These are phyloP conservation scores for Begonia peltatifolia DNA, from an alignment of 306 rosid genomes.

Conservation along the genomic window DNA sequence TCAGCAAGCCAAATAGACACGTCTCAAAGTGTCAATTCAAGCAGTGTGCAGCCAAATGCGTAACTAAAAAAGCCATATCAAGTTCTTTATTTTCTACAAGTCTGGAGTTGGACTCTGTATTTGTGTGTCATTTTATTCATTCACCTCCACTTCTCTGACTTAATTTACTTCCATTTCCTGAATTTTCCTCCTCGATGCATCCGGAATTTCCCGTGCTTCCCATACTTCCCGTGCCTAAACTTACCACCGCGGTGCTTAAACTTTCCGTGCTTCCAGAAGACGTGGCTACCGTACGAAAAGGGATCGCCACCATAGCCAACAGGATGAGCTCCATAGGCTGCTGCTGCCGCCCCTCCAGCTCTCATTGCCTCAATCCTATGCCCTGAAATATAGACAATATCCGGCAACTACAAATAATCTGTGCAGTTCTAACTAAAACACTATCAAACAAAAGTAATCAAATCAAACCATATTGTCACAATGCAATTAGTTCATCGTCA, in stretches of 20 bases:
- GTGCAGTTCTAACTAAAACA: no score
- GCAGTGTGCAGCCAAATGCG: no score
- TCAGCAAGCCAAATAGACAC: no score
- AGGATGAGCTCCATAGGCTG: conserved; percentile 54
- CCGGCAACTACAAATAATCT: background rate
- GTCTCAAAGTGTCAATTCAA: no score
- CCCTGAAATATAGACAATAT: conserved; percentile 20
- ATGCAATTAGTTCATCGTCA: no score
- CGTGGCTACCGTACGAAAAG: conserved; percentile 13
- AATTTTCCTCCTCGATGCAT: conserved; percentile 25
- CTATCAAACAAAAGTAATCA: background rate
- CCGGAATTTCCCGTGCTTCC: conserved; percentile 14
- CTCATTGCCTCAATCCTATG: conserved; percentile 37
- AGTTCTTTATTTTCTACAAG: no score
- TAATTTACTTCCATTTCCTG: conserved; percentile 37
- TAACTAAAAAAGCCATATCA: no score
- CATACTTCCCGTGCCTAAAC: conserved; percentile 8
- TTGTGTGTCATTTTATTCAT: no score
- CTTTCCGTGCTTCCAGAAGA: conserved; percentile 23
- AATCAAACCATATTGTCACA: background rate
- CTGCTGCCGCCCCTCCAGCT: conserved; percentile 78
- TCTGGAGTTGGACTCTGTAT: no score
- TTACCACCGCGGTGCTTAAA: conserved; percentile 18
- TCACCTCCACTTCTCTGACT: no score
- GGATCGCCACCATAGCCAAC: conserved; percentile 7